Conservation (phyloP, 2,329 filamentous ascomycete genomes). For the Aspergillus pseudoterreus region DNA sequence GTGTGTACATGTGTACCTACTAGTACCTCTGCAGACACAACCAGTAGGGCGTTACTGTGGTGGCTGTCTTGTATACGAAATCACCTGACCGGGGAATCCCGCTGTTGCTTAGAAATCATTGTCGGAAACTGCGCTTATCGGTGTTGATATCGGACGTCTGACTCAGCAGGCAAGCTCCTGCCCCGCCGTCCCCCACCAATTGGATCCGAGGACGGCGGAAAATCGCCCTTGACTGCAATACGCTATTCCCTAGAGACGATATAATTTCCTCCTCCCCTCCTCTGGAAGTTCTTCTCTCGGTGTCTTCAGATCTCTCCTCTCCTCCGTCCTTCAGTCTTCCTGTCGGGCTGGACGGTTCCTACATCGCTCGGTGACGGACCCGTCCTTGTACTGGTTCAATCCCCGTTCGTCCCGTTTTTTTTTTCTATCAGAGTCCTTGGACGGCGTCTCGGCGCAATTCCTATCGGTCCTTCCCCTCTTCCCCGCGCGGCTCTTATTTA, state of each 20-base stretch:
- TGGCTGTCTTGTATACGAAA: not conserved
- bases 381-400: not conserved
- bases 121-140: conserved; percentile 11
- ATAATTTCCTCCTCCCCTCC: not conserved
- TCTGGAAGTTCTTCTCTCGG: not conserved
- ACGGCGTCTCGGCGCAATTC: conserved; percentile 2
- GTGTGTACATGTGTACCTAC: no score
- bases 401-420: not conserved
- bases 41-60: no score
- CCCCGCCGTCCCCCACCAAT: conserved; percentile 14
- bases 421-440: not conserved
- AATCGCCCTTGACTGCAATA: conserved; percentile 4
- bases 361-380: no score
- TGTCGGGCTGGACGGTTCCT: not conserved
- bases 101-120: conserved; percentile 19
- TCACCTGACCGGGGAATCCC: conserved; percentile 10
- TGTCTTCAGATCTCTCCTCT: not conserved
- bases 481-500: conserved; percentile 2
- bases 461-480: conserved; percentile 12
- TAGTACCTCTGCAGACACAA: no score
- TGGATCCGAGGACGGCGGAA: conserved; percentile 3
- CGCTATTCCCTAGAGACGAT: not conserved
- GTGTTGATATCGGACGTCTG: conserved; percentile 7
- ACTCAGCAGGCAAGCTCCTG: conserved; percentile 3
- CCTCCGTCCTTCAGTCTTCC: not conserved